A percentile compares a stretch with the other conserved stretches of the same genome.
Conservation (phyloP, 2,329 filamentous ascomycete species). For the Berkeleyomyces basicola region DNA sequence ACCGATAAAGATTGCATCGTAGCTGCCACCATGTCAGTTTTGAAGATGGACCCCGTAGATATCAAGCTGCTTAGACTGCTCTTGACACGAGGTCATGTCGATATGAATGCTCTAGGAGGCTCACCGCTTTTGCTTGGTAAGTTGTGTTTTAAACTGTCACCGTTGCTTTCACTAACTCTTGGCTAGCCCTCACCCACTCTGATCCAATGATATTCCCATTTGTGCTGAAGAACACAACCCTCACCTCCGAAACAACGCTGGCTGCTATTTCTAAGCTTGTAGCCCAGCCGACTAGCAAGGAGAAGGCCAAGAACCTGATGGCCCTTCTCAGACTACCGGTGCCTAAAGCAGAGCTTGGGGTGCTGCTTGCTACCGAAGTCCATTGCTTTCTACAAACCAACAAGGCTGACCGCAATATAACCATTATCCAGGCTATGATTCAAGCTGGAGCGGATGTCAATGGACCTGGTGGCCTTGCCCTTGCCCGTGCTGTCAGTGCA, state of each 20-base stretch:
- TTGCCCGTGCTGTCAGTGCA: conserved; percentile 33
- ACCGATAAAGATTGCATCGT: conserved; percentile 27
- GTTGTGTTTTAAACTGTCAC: neutral
- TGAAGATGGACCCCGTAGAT: conserved; percentile 32
- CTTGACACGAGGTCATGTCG: conserved; percentile 33
- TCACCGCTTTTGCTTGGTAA: conserved; percentile 25
- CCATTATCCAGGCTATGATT: conserved; percentile 31
- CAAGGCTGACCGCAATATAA: conserved; percentile 24
- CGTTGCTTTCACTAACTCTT: conserved; percentile 13
- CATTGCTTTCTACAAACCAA: conserved; percentile 26
- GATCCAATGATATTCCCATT: conserved; percentile 33
- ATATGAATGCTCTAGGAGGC: conserved; percentile 34
- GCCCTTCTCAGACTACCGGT: conserved; percentile 28
- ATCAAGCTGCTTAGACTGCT: conserved; percentile 32
- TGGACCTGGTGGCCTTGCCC: conserved; percentile 31
- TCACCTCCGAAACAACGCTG: conserved; percentile 27
- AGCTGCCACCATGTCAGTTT: conserved; percentile 25
- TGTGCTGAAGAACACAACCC: conserved; percentile 30
- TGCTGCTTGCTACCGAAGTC: conserved; percentile 35
- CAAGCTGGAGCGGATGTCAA: conserved; percentile 39
- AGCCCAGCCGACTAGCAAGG: conserved; percentile 26
- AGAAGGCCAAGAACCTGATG: conserved; percentile 34
- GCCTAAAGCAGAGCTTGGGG: conserved; percentile 25
- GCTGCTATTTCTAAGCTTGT: conserved; percentile 28
- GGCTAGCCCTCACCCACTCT: conserved; percentile 25